Conservation (phyloP, 2,329 filamentous ascomycete species). For the Annulohypoxylon truncatum region DNA sequence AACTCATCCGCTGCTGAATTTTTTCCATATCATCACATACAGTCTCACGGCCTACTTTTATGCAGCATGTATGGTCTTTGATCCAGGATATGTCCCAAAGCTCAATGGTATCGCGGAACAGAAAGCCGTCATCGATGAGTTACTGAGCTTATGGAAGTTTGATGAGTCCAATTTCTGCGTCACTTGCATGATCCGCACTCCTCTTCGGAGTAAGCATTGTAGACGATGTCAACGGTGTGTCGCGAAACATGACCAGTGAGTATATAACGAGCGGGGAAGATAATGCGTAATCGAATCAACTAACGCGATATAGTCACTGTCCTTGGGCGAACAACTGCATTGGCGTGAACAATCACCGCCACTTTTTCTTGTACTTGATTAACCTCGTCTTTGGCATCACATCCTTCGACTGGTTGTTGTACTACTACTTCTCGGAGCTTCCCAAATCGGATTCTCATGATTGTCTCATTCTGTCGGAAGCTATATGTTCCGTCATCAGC, state of each 20-base stretch:
- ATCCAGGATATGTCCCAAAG: slow-evolving; percentile 94
- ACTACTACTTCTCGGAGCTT: slow-evolving; percentile 75
- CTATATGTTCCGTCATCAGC: slow-evolving; percentile 80
- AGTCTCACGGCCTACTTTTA: slow-evolving; percentile 86
- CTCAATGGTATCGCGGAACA: slow-evolving; percentile 89
- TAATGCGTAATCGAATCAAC: slow-evolving; percentile 15
- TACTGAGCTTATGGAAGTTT: slow-evolving; percentile 87
- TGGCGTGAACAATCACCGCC: slow-evolving; percentile 93
- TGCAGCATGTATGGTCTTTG: slow-evolving; percentile 82
- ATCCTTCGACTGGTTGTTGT: slow-evolving; percentile 75
- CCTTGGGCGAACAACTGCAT: slow-evolving; percentile 99
- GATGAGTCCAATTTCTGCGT: slow-evolving; percentile 96
- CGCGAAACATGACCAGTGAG: slow-evolving; percentile 95
- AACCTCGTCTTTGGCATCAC: slow-evolving; percentile 80
- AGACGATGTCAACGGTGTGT: slow-evolving; percentile 91
- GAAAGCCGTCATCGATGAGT: slow-evolving; percentile 86
- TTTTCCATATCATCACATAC: slow-evolving; percentile 75
- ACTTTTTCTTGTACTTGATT: slow-evolving; percentile 92
- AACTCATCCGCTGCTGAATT: slow-evolving; percentile 77
- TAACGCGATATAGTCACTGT: slow-evolving; percentile 75
- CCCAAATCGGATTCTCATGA: slow-evolving; percentile 63
- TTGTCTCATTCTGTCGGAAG: slow-evolving; percentile 82
- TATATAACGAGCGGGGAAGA: slow-evolving; percentile 36
- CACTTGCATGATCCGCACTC: slow-evolving; percentile 92
- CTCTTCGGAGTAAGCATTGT: slow-evolving; percentile 95